Conservation (phyloP, 75 land plant genomes). For the Sequoia sempervirens region DNA sequence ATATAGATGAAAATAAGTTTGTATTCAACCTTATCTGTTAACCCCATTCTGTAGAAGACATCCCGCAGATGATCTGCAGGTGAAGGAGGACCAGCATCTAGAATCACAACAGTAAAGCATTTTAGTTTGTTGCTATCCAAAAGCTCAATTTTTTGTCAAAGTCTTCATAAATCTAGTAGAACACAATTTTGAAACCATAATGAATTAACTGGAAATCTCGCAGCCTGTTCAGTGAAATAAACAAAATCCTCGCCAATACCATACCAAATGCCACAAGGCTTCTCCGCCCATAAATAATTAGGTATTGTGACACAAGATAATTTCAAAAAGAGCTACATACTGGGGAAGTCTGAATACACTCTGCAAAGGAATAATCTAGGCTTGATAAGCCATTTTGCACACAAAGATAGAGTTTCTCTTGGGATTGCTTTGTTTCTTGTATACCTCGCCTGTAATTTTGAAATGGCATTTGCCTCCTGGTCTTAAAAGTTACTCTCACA, state of each 20-base stretch:
- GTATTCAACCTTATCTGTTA: slow-evolving; percentile 73
- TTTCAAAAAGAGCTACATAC: neutral
- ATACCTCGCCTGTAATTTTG: neutral
- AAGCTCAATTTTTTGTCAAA: neutral
- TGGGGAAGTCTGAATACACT: neutral
- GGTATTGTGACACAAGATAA: neutral
- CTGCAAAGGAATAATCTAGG: neutral
- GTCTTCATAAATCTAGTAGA: neutral
- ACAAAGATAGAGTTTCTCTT: neutral
- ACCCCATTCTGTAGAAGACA: slow-evolving; percentile 95
- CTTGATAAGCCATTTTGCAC: neutral
- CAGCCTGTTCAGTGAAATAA: neutral
- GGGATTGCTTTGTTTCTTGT: neutral
- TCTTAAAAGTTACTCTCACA: neutral
- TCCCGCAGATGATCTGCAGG: slow-evolving; percentile 89
- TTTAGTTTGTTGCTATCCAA: neutral
- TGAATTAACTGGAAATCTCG: no score
- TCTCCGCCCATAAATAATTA: neutral
- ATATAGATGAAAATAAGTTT: neutral
- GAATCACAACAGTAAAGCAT: neutral
- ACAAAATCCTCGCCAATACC: neutral
- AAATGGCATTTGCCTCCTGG: neutral
- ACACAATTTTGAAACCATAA: neutral
- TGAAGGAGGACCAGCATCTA: slow-evolving; percentile 95
- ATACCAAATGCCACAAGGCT: neutral